Percentiles rank a stretch among this genome's conserved stretches.
Evolutionary conservation across 140 eudicot genomes (phyloP).

Genomic region (Oenanthe javanica): DNA sequence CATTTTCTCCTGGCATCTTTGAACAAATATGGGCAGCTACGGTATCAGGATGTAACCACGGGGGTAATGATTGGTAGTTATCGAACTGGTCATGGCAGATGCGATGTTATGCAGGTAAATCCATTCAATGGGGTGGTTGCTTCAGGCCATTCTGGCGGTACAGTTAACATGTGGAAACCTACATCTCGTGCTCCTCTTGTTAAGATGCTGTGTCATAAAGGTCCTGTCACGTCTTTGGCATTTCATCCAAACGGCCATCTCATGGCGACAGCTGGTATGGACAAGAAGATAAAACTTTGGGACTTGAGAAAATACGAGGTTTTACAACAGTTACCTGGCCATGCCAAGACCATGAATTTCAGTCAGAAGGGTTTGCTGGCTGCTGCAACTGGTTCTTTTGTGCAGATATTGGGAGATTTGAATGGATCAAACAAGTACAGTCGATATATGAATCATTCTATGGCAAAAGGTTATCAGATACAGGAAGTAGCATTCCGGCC

Average conservation of each 20-base stretch:
- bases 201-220: slow-evolving; percentile 81
- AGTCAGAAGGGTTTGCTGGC: slow-evolving; percentile 92
- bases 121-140: slow-evolving; percentile 62
- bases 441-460: slow-evolving; percentile 69
- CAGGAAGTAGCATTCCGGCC: slow-evolving; percentile 62
- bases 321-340: slow-evolving; percentile 51
- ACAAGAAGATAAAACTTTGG: slow-evolving; percentile 81
- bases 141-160: slow-evolving; percentile 80
- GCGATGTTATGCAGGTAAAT: slow-evolving; percentile 59
- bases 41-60: slow-evolving; percentile 77
- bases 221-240: slow-evolving; percentile 69
- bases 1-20: slow-evolving; percentile 70
- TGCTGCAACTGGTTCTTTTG: slow-evolving; percentile 53
- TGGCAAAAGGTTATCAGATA: slow-evolving; percentile 89
- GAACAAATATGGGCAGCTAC: slow-evolving; percentile 76
- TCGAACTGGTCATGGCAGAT: slow-evolving; percentile 67
- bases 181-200: slow-evolving; percentile 66
- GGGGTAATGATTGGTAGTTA: slow-evolving; percentile 63
- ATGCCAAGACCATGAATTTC: slow-evolving; percentile 57
- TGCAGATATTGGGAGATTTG: slow-evolving; percentile 45
- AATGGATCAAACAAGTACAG: slow-evolving; percentile 45
- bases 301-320: slow-evolving; percentile 67
- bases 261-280: slow-evolving; percentile 93
- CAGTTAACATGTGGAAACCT: slow-evolving; percentile 92
- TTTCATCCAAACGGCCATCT: slow-evolving; percentile 92